A percentile compares a stretch with the other conserved stretches of the same genome.
phyloP scores from a whole-genome alignment of 1,284 basidiomycete species.

The Irpex rosettiformis region DNA sequence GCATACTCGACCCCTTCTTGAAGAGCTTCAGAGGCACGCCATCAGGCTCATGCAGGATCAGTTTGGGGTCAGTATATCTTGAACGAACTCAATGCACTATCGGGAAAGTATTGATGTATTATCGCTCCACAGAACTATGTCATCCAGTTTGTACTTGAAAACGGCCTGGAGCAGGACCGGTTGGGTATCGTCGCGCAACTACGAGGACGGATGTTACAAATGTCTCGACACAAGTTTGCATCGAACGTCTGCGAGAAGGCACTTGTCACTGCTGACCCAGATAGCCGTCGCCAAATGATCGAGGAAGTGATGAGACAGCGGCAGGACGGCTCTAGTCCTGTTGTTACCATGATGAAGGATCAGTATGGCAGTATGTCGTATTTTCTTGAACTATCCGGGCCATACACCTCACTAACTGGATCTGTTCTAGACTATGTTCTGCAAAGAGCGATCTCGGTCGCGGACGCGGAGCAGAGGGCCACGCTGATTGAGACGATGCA shows the following conservation, averaged over 20 bases:
- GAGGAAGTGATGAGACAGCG: conserved; percentile 77
- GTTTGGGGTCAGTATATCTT: conserved; percentile 66
- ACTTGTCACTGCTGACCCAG: conserved; percentile 61
- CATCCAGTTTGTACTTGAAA: conserved; percentile 89
- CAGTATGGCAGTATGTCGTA: conserved; percentile 77
- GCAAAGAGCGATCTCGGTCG: conserved; percentile 71
- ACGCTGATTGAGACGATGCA: conserved; percentile 58
- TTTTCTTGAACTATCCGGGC: not conserved
- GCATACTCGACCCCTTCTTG: conserved; percentile 71
- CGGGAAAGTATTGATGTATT: not conserved
- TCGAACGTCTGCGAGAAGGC: conserved; percentile 98
- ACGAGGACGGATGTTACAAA: conserved; percentile 73
- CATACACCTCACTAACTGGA: not conserved
- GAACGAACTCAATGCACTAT: conserved; percentile 12
- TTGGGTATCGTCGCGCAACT: conserved; percentile 69
- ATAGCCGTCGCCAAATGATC: conserved; percentile 67
- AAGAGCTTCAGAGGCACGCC: conserved; percentile 79
- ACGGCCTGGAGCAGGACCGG: conserved; percentile 72
- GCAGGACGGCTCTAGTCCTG: conserved; percentile 57
- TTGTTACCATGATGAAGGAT: conserved; percentile 86
- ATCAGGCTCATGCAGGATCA: conserved; percentile 81
- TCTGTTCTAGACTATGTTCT: conserved; percentile 69
- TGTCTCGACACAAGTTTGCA: conserved; percentile 93
- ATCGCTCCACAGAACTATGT: conserved; percentile 76
- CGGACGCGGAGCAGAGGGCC: conserved; percentile 70